These are phyloP conservation scores for Leishmania aethiopica DNA, from an alignment of 208 protist genomes.

Conservation along the genomic window DNA sequence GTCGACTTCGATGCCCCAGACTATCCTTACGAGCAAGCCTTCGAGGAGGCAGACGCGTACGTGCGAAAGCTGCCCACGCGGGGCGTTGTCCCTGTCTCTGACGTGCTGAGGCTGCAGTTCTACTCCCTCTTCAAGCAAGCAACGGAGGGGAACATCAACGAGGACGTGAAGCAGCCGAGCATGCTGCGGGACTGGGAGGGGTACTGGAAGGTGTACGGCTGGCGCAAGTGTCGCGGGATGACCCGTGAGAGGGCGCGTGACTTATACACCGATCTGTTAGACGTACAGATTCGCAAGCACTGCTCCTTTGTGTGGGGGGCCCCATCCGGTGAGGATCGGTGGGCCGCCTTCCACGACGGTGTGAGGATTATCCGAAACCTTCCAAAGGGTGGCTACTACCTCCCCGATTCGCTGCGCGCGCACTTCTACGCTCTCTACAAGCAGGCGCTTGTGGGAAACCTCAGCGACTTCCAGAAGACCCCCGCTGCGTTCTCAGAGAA, in stretches of 20 bases:
- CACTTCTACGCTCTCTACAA: constrained; percentile 88
- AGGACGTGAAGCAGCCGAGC: constrained; percentile 55
- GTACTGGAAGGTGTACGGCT: constrained; percentile 93
- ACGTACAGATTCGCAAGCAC: constrained; percentile 29
- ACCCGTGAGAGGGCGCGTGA: constrained; percentile 83
- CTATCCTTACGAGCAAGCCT: constrained; percentile 38
- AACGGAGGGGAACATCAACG: constrained; percentile 78
- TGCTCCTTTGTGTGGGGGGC: constrained; percentile 34
- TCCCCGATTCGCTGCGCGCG: constrained; percentile 85
- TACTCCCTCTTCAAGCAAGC: constrained; percentile 91
- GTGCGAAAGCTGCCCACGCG: constrained; percentile 63
- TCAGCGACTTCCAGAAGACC: constrained; percentile 69
- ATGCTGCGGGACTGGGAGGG: constrained; percentile 47
- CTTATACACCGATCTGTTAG: constrained; percentile 82
- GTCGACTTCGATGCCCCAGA: constrained; percentile 36
- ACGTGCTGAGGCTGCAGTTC: constrained; percentile 86
- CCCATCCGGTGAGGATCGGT: constrained; percentile 27
- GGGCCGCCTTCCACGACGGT: constrained; percentile 57
- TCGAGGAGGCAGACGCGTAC: constrained; percentile 65
- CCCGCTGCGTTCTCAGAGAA: constrained; percentile 33
- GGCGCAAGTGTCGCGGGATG: constrained; percentile 84
- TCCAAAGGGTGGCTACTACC: constrained; percentile 52
- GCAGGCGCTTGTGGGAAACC: constrained; percentile 80
- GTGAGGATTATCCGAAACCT: constrained; percentile 56
- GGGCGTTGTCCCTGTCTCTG: constrained; percentile 72